Evolutionary conservation across 768 basidiomycete genomes (phyloP).

Genomic region (Lactarius tabidus): DNA sequence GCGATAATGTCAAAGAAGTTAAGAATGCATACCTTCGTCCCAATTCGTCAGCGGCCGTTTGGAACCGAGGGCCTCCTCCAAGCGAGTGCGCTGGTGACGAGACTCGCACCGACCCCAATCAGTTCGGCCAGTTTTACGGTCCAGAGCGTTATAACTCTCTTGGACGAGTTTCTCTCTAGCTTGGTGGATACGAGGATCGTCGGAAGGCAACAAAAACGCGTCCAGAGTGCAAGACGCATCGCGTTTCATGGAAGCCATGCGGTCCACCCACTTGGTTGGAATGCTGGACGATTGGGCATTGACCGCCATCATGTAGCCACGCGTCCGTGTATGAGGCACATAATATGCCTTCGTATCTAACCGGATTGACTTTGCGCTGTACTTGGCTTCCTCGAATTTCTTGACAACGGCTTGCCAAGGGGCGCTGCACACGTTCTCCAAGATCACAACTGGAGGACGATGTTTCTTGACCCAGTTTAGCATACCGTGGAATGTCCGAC

Average conservation of each 20-base stretch:
- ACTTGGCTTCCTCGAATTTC: conserved; percentile 71
- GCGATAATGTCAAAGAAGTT: conserved; percentile 9
- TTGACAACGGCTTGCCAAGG: conserved; percentile 78
- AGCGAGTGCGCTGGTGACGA: conserved; percentile 80
- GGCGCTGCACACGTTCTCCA: conserved; percentile 91
- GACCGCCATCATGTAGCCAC: conserved; percentile 82
- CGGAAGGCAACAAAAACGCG: conserved; percentile 85
- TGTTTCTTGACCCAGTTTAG: conserved; percentile 86
- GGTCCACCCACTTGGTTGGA: conserved; percentile 64
- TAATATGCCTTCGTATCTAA: conserved; percentile 89
- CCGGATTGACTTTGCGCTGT: conserved; percentile 64
- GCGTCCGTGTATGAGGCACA: conserved; percentile 91
- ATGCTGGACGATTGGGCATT: conserved; percentile 57
- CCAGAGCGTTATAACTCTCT: conserved; percentile 58
- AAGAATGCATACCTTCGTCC: conserved; percentile 67
- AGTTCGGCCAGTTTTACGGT: conserved; percentile 66
- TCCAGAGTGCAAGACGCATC: conserved; percentile 88
- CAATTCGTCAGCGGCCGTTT: conserved; percentile 88
- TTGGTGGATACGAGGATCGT: conserved; percentile 88
- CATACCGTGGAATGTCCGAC: conserved; percentile 93
- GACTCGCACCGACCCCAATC: conserved; percentile 95
- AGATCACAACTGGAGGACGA: conserved; percentile 84
- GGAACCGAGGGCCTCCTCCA: conserved; percentile 76
- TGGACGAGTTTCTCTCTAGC: conserved; percentile 81
- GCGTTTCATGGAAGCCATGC: conserved; percentile 63